Evolutionary conservation across 2,329 filamentous ascomycete species (phyloP), one percentile per base, ranked within the genome.

Genomic region (Diplocarpon mali): DNA sequence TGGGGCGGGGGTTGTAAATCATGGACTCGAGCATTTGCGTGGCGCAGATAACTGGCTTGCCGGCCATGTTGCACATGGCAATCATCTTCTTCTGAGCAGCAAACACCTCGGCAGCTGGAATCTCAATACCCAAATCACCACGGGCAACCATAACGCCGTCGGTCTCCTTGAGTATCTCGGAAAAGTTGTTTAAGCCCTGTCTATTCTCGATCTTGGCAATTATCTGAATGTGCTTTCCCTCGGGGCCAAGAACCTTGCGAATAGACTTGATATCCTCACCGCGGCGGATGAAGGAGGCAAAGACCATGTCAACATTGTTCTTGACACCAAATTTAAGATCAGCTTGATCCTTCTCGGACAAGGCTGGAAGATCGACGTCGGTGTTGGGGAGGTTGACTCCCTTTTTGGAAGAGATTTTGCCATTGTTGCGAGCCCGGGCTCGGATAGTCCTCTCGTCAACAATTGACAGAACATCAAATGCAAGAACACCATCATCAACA

Each of bases 21-120:
- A 98, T 98, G 54, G 88, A 95, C 78, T 98, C 92, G 58, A 98
- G 79, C 92, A 98, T 98, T 75, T 98, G 92, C 34, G 92, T 98
- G 49, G 92, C 92, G 70, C 90, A 96, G 66, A 98, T 95, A 67
- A 90, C 89, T 57, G 92, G 92, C 78, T 98, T 98, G 69, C 92
- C 92, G 58, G 88, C 89, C 64, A 95, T 81, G 76, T 98, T 98
- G 80, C 92, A 98, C 82, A 96, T 96, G 70, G 92, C 89, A 69
- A 98, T 98, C 78, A 98, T 89, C 86, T 98, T 98, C 84, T 98
- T 98, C 76, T 98, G 92, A 46, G 92, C 92, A 58, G 94, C 87
- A 69, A 98, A 98, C 56, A 98, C 92, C 76, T 98, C 92, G 54
- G 90, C 87, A 50, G 92, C 90, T 40, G 92, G 90, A 60, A 98